Evolutionary conservation across 805 yeast genomes (phyloP), one percentile per base, ranked within the genome.

Genomic region (Monosporozyma aquatica): DNA sequence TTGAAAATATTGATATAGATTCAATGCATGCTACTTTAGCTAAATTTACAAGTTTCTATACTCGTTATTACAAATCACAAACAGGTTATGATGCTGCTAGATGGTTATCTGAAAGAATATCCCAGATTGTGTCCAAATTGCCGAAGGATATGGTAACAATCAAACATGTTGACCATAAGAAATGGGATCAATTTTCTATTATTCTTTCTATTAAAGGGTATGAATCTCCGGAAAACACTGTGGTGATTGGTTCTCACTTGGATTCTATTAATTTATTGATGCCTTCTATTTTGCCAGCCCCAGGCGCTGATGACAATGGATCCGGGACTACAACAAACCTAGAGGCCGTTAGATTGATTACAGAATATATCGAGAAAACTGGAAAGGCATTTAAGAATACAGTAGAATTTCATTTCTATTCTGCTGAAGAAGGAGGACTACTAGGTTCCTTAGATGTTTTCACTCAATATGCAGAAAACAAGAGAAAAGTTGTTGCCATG

Each of bases 281-380:
- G 43, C 96, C 95, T 8, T 70, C 70, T 35, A 47, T 78, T 15
- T 56, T 82, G 49, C 70, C 76, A 20, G 86, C 95, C 0, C 96
- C 96, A 1, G 97, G 97, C 3, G 97, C 95, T 3, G 97, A 90
- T 58, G 97, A 90, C 58, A 84, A 89, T 61, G 95, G 95, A 2
- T 77, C 89, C 3, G 97, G 97, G 8, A 81, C 89, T 4, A 78
- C 82, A 4, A 81, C 95, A 2, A 73, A 76, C 25, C 61, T 87
- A 42, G 95, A 87, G 59, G 78, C 87, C 1, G 71, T 87, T 52
- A 71, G 92, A 49, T 62, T 83, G 13, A 64, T 86, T 22, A 61
- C 74, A 6, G 67, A 64, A 27, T 47, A 50, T 37, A 40, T 53
- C 13, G 25, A 49, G 7, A 35, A 41, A 5, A 40, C 44, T 27